Evolutionary conservation across 768 basidiomycete species (phyloP), one percentile per base, ranked within the genome.

Genomic region (Clavaria fumosa): DNA sequence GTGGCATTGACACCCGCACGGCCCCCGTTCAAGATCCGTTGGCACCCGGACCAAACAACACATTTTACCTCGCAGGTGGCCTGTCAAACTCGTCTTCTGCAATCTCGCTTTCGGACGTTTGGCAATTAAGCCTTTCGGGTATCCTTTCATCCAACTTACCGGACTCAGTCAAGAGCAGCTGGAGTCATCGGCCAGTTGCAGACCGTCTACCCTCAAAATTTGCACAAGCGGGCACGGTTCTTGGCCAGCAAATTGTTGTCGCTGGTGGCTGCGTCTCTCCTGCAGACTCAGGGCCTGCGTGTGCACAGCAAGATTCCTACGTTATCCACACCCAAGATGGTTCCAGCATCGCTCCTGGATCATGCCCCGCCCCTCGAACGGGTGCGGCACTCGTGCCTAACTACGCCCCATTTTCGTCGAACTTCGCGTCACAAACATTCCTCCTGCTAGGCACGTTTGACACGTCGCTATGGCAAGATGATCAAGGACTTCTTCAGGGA

Each of bases 21-120:
- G 22, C 51, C 10, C 49, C 62, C 30, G 53, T 62, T 35, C 58
- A 61, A 43, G 68, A 68, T 49, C 53, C 63, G 17, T 45, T 62
- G 7, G 45, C 64, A 6, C 61, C 65, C 12, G 66, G 66, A 10
- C 75, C 75, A 27, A 80, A 76, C 48, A 85, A 78, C 45, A 74
- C 78, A 0, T 72, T 84, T 46, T 83, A 71, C 55, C 60, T 84
- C 47, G 65, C 69, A 5, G 84, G 84, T n/a, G 84, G 84, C 5
- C 66, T 63, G 19, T 59, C 78, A 43, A 69, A 65, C 7, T 56
- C 45, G 11, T 55, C 51, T 2, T 45, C 57, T 22, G 62, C 55
- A 41, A n/a, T n/a, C n/a, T 57, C 70, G 23, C 55, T 83, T 23
- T 71, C 77, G 15, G 72, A 85, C 37, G 62, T 82, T 14, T 88